phyloP scores from a whole-genome alignment of 164 flowering plant species.

The Magnolia officinalis region DNA sequence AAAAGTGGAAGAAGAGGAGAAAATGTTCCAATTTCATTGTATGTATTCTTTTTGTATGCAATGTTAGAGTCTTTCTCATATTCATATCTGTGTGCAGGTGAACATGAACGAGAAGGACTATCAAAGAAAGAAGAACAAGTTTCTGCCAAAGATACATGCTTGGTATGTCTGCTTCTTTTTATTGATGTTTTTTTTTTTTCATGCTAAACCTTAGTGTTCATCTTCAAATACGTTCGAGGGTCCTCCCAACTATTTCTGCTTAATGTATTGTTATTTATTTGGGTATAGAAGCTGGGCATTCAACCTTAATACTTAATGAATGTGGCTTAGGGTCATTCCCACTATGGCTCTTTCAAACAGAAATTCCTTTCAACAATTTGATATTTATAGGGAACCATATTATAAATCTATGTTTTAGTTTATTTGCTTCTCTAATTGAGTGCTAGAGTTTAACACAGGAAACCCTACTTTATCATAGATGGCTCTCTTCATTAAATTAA shows the following conservation, averaged over 20 bases:
- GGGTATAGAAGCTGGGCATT: too few species aligned
- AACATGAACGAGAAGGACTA: conserved; percentile 99
- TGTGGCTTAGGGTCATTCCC: too few species aligned
- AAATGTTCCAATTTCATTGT: too few species aligned
- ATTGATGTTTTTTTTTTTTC: background rate
- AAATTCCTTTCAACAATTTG: background rate
- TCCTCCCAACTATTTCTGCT: too few species aligned
- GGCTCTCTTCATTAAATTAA: background rate
- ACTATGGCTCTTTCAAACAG: too few species aligned
- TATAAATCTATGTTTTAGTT: background rate
- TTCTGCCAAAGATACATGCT: conserved; percentile 97
- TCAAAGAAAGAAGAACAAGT: conserved; percentile 98
- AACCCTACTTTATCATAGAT: background rate
- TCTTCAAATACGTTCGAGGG: too few species aligned
- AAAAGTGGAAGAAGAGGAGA: too few species aligned
- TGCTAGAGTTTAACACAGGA: background rate
- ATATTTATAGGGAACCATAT: background rate
- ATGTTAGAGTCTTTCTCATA: background rate
- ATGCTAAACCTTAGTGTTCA: too few species aligned
- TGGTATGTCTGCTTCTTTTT: conserved; percentile 48
- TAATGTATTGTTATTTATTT: too few species aligned
- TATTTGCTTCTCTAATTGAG: background rate
- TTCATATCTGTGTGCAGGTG: conserved; percentile 47
- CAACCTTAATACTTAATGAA: too few species aligned
- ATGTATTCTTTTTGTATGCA: too few species aligned